Conservation (phyloP, 1,284 basidiomycete genomes). For the Macrocystidia cucumis region DNA sequence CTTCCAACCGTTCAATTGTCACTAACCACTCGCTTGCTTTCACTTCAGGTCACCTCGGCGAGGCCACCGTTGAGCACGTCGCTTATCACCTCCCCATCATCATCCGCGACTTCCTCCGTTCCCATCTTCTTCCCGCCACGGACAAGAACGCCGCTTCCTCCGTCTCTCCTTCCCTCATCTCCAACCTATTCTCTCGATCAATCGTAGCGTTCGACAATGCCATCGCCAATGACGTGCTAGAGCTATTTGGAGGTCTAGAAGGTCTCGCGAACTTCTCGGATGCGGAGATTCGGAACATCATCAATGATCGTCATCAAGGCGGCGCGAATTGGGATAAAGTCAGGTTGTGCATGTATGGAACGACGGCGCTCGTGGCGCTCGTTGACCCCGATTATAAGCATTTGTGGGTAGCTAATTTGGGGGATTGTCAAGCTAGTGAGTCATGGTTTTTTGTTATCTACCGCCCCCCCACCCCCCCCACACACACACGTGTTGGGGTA, state of each 20-base stretch:
- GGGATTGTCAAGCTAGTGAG: constrained; percentile 65
- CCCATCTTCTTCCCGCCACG: too few species aligned
- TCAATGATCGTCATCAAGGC: constrained; percentile 53
- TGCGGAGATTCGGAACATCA: constrained; percentile 42
- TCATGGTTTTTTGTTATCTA: too few species aligned
- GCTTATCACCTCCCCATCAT: constrained; percentile 63
- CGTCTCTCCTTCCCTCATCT: constrained; percentile 37
- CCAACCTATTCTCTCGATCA: constrained; percentile 44
- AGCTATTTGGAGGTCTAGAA: constrained; percentile 52
- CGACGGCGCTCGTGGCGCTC: constrained; percentile 61
- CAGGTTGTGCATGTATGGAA: constrained; percentile 64
- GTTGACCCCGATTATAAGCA: constrained; percentile 58
- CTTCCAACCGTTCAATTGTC: constrained; percentile 3
- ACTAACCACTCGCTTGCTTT: constrained; percentile 9
- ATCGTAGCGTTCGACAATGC: constrained; percentile 59
- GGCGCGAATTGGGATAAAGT: constrained; percentile 58
- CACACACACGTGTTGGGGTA: too few species aligned
- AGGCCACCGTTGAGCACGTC: constrained; percentile 61
- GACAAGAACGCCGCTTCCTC: constrained; percentile 25
- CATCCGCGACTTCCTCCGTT: constrained; percentile 45
- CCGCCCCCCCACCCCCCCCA: too few species aligned
- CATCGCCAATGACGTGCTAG: constrained; percentile 55
- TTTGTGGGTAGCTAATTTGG: constrained; percentile 66
- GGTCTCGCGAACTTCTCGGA: constrained; percentile 42
- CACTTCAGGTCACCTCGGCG: constrained; percentile 55